Percentiles rank a stretch among this genome's conserved stretches.
Evolutionary conservation across 2,329 filamentous ascomycete species (phyloP).

Genomic region (Botrytis aclada): DNA sequence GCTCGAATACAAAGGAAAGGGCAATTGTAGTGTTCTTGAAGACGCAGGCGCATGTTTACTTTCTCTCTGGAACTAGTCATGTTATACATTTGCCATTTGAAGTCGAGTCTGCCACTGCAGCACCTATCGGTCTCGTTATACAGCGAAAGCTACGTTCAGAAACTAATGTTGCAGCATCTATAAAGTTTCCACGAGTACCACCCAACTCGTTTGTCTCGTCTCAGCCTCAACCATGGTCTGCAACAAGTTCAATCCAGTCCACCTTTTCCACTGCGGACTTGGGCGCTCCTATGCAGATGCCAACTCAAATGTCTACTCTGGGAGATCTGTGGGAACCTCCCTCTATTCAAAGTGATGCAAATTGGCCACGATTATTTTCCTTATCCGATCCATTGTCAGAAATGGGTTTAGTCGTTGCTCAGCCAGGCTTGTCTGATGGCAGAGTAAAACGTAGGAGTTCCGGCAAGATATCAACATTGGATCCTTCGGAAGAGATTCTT

Average conservation of each 20-base stretch:
- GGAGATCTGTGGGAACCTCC: constrained; percentile 58
- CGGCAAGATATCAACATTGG: constrained; percentile 56
- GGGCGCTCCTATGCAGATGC: constrained; percentile 54
- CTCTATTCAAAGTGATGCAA: constrained; percentile 51
- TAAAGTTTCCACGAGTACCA: constrained; percentile 61
- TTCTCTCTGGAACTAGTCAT: constrained; percentile 82
- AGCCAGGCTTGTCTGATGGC: constrained; percentile 44
- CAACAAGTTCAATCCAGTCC: constrained; percentile 48
- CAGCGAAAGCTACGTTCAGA: constrained; percentile 69
- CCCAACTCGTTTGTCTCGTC: constrained; percentile 81
- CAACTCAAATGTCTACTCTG: constrained; percentile 51
- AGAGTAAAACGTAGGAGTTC: constrained; percentile 42
- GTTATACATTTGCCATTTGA: constrained; percentile 93
- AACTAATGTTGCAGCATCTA: constrained; percentile 48
- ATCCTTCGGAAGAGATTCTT: constrained; percentile 76
- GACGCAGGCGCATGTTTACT: constrained; percentile 91
- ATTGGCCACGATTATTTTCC: constrained; percentile 74
- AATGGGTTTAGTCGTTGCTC: constrained; percentile 74
- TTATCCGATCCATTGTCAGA: constrained; percentile 84
- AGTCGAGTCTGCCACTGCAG: constrained; percentile 80
- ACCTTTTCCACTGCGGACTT: constrained; percentile 56
- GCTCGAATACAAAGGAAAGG: constrained; percentile 43
- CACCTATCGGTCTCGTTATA: constrained; percentile 78
- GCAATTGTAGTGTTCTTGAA: constrained; percentile 89
- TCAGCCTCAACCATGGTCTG: constrained; percentile 54